Percentiles rank a stretch among this genome's conserved stretches.
These are phyloP conservation scores for Tephrocybe sp. DNA, from an alignment of 768 basidiomycete genomes.

Conservation along the genomic window DNA sequence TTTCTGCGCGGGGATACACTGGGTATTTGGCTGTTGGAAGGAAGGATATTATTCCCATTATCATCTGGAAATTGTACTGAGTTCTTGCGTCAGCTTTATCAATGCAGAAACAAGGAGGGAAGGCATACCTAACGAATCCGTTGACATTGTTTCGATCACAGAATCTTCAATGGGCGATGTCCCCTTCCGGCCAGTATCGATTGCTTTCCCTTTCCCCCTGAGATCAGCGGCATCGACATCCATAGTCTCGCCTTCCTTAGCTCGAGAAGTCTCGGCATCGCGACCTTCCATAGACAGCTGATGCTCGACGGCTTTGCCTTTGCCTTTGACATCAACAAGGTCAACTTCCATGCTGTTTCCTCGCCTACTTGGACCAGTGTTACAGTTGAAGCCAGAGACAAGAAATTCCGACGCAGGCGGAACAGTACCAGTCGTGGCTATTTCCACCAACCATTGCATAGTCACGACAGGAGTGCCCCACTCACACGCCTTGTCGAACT, in stretches of 20 bases:
- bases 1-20: constrained; percentile 8
- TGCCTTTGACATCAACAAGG: constrained; percentile 13
- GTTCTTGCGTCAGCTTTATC: background rate
- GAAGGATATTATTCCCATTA: background rate
- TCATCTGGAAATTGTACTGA: background rate
- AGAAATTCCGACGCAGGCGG: constrained; percentile 33
- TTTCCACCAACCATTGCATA: constrained; percentile 64
- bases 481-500: constrained; percentile 74
- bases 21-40: background rate
- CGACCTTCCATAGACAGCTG: constrained; percentile 1
- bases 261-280: background rate
- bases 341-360: constrained; percentile 11
- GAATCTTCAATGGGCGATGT: constrained; percentile 24
- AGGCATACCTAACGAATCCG: constrained; percentile 3
- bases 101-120: background rate
- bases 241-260: constrained; percentile 2
- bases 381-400: constrained; percentile 17
- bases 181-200: constrained; percentile 25
- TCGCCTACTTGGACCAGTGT: background rate
- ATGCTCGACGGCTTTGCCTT: constrained; percentile 13
- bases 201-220: constrained; percentile 19
- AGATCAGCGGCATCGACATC: constrained; percentile 7
- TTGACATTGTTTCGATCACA: constrained; percentile 1
- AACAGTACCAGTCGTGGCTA: constrained; percentile 52
- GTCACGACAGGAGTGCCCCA: constrained; percentile 78